Percentiles rank a stretch among this genome's conserved stretches.
These are phyloP conservation scores for Coelastrella sp. DNA, from an alignment of 139 green algal species.

Conservation along the genomic window DNA sequence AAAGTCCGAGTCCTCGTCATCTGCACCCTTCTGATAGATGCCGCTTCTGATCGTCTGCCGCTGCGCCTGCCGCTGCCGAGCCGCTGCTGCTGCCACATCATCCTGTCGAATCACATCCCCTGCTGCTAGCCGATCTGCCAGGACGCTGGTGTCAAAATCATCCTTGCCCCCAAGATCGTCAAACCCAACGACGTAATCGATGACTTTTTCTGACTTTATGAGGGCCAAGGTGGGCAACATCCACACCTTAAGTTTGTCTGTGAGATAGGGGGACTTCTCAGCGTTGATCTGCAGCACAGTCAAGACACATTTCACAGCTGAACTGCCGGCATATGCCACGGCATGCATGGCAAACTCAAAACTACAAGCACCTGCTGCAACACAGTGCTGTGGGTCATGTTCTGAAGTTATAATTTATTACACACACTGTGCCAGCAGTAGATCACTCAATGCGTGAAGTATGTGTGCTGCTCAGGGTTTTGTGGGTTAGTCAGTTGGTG, in stretches of 20 bases:
- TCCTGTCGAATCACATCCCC: slow-evolving; percentile 33
- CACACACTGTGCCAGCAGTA: neutral
- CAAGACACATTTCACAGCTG: neutral
- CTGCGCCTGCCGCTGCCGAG: slow-evolving; percentile 38
- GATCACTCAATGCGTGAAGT: neutral
- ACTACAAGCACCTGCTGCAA: neutral
- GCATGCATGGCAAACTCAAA: neutral
- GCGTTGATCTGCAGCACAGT: slow-evolving; percentile 80
- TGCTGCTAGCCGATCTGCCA: slow-evolving; percentile 65
- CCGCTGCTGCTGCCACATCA: slow-evolving; percentile 36
- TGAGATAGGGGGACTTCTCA: slow-evolving; percentile 95
- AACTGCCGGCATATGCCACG: neutral
- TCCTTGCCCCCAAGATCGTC: slow-evolving; percentile 74
- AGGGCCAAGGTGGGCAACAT: slow-evolving; percentile 96
- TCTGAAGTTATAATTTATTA: neutral
- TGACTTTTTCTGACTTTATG: slow-evolving; percentile 89
- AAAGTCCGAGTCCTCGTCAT: slow-evolving; percentile 88
- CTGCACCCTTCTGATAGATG: slow-evolving; percentile 61
- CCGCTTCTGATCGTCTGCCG: slow-evolving; percentile 48
- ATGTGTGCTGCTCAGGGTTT: neutral
- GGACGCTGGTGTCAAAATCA: slow-evolving; percentile 69
- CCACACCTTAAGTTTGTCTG: slow-evolving; percentile 89
- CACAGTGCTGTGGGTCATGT: neutral
- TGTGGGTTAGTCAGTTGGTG: neutral
- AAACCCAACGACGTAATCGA: slow-evolving; percentile 80